Percentiles rank a stretch among this genome's conserved stretches.
Conservation (phyloP, 2,329 filamentous ascomycete genomes). For the Bipolaris oryzae region DNA sequence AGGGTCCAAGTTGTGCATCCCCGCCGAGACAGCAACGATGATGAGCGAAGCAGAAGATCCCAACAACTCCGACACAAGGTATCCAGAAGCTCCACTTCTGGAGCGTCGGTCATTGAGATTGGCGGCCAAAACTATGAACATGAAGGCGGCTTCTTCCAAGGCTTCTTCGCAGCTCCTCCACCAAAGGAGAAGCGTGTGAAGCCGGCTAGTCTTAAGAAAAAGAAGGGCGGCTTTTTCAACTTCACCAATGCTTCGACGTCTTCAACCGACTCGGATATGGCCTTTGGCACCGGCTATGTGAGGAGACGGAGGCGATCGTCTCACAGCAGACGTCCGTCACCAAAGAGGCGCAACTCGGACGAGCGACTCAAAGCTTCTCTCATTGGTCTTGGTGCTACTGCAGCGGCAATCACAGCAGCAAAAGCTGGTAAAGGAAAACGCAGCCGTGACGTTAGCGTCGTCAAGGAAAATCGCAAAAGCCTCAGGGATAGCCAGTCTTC, state of each 20-base stretch:
- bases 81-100: constrained; percentile 47
- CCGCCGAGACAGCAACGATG: constrained; percentile 38
- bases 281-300: constrained; percentile 52
- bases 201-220: constrained; percentile 41
- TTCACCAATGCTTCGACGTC: constrained; percentile 56
- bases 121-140: constrained; percentile 64
- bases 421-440: constrained; percentile 42
- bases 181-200: constrained; percentile 40
- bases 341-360: constrained; percentile 49
- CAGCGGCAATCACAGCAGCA: constrained; percentile 55
- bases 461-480: constrained; percentile 39
- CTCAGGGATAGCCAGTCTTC: constrained; percentile 29
- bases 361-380: constrained; percentile 56
- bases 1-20: constrained; percentile 35
- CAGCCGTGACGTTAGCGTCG: constrained; percentile 43
- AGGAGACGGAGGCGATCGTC: constrained; percentile 27
- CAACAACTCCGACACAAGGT: constrained; percentile 38
- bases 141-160: constrained; percentile 53
- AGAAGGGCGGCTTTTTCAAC: constrained; percentile 56
- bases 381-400: constrained; percentile 55
- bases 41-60: constrained; percentile 37
- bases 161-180: constrained; percentile 64
- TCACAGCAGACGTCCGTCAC: constrained; percentile 13
- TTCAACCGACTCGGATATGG: constrained; percentile 55
- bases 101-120: constrained; percentile 69